A percentile compares a stretch with the other conserved stretches of the same genome.
phyloP scores from a whole-genome alignment of 768 basidiomycete genomes.

The Russula lepida region DNA sequence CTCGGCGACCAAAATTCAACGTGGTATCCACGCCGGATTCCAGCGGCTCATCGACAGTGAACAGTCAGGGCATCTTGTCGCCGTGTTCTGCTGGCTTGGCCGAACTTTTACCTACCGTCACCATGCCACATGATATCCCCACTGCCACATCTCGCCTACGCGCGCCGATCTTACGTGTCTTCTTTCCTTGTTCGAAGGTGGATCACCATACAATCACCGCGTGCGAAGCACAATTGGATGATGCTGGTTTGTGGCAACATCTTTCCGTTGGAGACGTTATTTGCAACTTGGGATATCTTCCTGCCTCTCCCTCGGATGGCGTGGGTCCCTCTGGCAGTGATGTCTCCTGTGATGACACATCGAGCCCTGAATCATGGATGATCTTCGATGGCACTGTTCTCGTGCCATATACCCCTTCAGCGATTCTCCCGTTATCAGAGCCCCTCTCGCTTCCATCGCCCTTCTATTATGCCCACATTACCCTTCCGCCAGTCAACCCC shows the following conservation, averaged over 20 bases:
- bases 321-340: conserved; percentile 12
- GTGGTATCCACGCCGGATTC: conserved; percentile 6
- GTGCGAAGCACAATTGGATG: conserved; percentile 64
- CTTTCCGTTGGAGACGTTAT: conserved; percentile 73
- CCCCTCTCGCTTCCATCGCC: conserved; percentile 64
- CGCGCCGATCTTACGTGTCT: conserved; percentile 67
- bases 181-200: conserved; percentile 58
- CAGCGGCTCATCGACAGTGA: conserved; percentile 13
- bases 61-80: conserved; percentile 20
- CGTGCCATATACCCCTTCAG: conserved; percentile 51
- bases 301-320: conserved; percentile 28
- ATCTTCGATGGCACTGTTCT: conserved; percentile 62
- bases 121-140: conserved; percentile 49
- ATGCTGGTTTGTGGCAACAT: conserved; percentile 61
- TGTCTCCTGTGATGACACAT: conserved; percentile 18
- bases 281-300: conserved; percentile 75
- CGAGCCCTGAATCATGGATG: conserved; percentile 47
- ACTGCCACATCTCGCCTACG: conserved; percentile 52
- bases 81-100: conserved; percentile 18
- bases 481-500: conserved; percentile 31
- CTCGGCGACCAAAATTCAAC: conserved; percentile 1
- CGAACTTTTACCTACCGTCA: conserved; percentile 8
- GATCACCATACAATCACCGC: conserved; percentile 39
- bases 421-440: conserved; percentile 43
- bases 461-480: conserved; percentile 67